Base-by-base conservation (phyloP, 768 basidiomycete genomes). In the Gelatoporia subvermispora region DNA sequence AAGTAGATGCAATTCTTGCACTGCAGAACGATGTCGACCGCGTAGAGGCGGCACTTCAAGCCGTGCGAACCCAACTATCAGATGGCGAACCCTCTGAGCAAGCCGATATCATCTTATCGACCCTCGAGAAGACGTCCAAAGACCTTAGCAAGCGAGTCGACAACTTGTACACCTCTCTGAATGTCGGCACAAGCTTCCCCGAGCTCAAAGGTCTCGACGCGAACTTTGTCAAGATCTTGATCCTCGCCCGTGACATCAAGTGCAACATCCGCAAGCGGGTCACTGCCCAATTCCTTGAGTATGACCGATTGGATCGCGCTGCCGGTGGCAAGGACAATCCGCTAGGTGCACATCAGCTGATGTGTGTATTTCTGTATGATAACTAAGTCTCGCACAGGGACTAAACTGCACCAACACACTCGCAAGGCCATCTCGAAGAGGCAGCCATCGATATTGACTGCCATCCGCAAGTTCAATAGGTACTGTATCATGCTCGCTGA, bases 261-360 rank as follows among this genome's bases (percentile, higher is more conserved):
- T 67, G 70, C 18, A 70, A 66, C 44, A 68, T 72, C 4, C 49
- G 64, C 10, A 68, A 66, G 45, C 51, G 57, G 10, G 66, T 64
- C 0, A 60, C 71, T 13, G 60, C 62, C 0, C 61, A 60, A 15
- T 72, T 74, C 39, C 68, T 68, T 21, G 69, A 73, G 37, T 69
- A 66, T 64, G 69, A 72, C n/a, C 57, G 52, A n/a, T 53, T 72
- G 1, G 67, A 72, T 43, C 65, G 62, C 23, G 70, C 72, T 7
- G 28, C 28, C 7, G 28, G 28, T 7, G 28, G 28, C 28, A 31
- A 31, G 13, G 28, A 31, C 13, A 31, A 31, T 31, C 28, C 28
- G 7, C 13, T 31, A 13, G 28, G 28, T 31, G 13, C 13, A 13
- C 13, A n/a, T 31, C 28, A 31, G 28, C 28, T 31, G 13, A 7